Percentiles rank a stretch among this genome's conserved stretches.
Evolutionary conservation across 2,329 filamentous ascomycete genomes (phyloP).

Genomic region (Beauveria sp.): DNA sequence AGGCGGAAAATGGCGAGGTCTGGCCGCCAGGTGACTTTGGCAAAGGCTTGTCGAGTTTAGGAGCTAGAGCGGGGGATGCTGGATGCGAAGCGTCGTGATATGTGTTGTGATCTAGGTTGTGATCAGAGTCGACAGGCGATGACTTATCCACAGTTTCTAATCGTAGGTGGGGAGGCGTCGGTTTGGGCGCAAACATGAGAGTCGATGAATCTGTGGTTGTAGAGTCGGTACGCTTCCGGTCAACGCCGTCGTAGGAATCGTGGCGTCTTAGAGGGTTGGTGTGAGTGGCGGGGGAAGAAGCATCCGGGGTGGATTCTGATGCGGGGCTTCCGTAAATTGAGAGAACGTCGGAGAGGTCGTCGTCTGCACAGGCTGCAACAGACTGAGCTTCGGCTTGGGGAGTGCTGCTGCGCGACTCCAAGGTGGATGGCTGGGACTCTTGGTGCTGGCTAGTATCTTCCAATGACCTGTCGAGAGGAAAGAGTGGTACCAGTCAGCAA

Average conservation of each 20-base stretch:
- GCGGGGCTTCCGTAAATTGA: conserved; percentile 35
- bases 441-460: conserved; percentile 11
- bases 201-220: conserved; percentile 12
- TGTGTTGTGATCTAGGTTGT: conserved; percentile 21
- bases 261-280: conserved; percentile 13
- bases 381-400: conserved; percentile 20
- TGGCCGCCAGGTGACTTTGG: conserved; percentile 44
- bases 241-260: conserved; percentile 25
- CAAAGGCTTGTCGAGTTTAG: conserved; percentile 45
- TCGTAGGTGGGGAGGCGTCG: conserved; percentile 45
- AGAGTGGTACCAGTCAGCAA: conserved; percentile 23
- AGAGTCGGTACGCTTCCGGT: conserved; percentile 21
- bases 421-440: conserved; percentile 4
- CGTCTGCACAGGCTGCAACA: conserved; percentile 7
- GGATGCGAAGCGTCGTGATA: conserved; percentile 19
- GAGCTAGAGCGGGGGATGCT: conserved; percentile 20
- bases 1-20: conserved; percentile 40
- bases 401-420: conserved; percentile 32
- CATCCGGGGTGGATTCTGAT: conserved; percentile 21
- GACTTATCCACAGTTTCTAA: conserved; percentile 35
- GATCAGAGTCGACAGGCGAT: conserved; percentile 14
- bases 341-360: conserved; percentile 31
- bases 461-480: conserved; percentile 19
- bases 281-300: conserved; percentile 19
- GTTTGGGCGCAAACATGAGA: conserved; percentile 42